Evolutionary conservation across 2,329 filamentous ascomycete species (phyloP).

Genomic region (Juglanconis oblonga): DNA sequence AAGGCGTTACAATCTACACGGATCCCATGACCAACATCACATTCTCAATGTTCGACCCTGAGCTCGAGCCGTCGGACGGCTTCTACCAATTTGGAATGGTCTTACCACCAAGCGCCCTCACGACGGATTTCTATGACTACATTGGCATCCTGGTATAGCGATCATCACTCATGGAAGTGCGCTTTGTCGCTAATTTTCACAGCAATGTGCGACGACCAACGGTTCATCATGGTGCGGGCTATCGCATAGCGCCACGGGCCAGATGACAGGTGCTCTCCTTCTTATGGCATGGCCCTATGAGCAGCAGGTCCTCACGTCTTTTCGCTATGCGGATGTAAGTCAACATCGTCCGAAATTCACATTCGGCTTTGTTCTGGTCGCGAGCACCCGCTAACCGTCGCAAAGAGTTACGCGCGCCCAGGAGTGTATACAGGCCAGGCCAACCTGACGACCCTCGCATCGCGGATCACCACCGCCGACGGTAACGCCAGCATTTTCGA

Average conservation of each 20-base stretch:
- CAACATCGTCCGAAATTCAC: background rate
- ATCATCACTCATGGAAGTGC: background rate
- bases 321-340: constrained; percentile 45
- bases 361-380: background rate
- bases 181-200: constrained; percentile 14
- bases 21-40: constrained; percentile 8
- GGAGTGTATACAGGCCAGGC: constrained; percentile 60
- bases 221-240: constrained; percentile 54
- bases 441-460: constrained; percentile 58
- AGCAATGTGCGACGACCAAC: constrained; percentile 45
- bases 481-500: constrained; percentile 58
- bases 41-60: constrained; percentile 8
- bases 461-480: constrained; percentile 27
- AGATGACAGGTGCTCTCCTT: constrained; percentile 58
- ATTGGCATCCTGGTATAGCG: constrained; percentile 1
- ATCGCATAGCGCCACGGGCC: constrained; percentile 27
- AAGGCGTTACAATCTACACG: background rate
- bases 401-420: constrained; percentile 51
- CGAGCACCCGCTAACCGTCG: constrained; percentile 25
- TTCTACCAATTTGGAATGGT: constrained; percentile 4
- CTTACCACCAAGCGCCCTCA: background rate
- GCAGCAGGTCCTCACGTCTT: constrained; percentile 52
- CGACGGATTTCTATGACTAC: constrained; percentile 3
- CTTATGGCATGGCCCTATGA: constrained; percentile 56
- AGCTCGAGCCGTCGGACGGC: background rate